Evolutionary conservation across 75 land plant species (phyloP), one percentile per base, ranked within the genome.

Genomic region (Cryptomeria japonica): DNA sequence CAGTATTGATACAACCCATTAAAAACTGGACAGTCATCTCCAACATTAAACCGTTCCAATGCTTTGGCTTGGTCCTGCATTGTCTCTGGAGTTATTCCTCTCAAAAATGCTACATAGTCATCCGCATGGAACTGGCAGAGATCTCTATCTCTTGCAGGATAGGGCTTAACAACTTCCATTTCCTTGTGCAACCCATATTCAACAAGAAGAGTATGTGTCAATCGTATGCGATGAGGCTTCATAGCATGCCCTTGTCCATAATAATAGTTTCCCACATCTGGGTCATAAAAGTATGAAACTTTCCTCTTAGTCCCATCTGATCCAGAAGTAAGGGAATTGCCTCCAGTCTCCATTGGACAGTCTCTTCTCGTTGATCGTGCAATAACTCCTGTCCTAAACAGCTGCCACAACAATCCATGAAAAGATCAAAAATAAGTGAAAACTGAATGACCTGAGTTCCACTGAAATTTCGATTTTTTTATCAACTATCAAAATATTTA

Each of bases 151-250:
- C 89, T 83, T 37, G 96, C 96, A 83, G 91, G 96, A 73, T 84
- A 85, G 41, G 96, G 95, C 86, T 88, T 87, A 56, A 89, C 55
- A 83, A 94, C 88, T 83, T 91, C 89, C 92, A 94, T 90, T 91
- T 89, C 90, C 49, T 89, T 88, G 53, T 89, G 92, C 84, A 94
- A 56, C 18, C 91, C 92, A 78, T 94, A 94, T 82, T 93, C 92
- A 31, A 90, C 92, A 28, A 94, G 93, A 44, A 94, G 92, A 49
- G 95, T 88, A 85, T 94, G 96, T 15, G 96, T 91, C 96, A 94
- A 93, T 55, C 96, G 87, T 41, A 94, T 94, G 56, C 95, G 90
- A 64, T 94, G 95, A 28, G 95, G 95, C 89, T 94, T 94, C 95
- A 94, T 94, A 22, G 95, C 88, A 68, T 93, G 94, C 5, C 94